Evolutionary conservation across 1,284 basidiomycete genomes (phyloP).

Genomic region (Tilletia walkeri): DNA sequence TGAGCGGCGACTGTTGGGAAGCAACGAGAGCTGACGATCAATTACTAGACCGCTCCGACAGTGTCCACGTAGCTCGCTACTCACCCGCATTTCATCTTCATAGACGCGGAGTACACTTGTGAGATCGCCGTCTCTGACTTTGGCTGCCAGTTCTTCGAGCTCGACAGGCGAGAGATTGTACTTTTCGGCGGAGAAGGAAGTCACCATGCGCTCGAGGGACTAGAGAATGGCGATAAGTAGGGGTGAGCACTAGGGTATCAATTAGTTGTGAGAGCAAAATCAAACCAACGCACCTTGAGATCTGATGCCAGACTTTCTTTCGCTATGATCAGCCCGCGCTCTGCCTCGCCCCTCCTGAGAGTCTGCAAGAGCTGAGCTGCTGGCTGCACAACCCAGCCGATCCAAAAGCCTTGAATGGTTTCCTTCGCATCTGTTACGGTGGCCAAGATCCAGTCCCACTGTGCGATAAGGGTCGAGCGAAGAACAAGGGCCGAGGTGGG

Average conservation of each 20-base stretch:
- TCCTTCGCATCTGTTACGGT: slow-evolving; percentile 67
- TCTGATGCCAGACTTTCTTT: slow-evolving; percentile 77
- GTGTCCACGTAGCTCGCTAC: slow-evolving; percentile 21
- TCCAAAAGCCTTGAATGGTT: slow-evolving; percentile 73
- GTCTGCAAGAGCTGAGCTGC: slow-evolving; percentile 79
- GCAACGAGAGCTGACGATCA: background rate
- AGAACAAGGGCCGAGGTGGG: slow-evolving; percentile 33
- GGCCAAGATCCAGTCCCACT: slow-evolving; percentile 42
- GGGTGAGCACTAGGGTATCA: too few species aligned
- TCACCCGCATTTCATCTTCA: slow-evolving; percentile 79
- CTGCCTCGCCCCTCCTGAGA: slow-evolving; percentile 72
- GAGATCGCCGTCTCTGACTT: slow-evolving; percentile 78
- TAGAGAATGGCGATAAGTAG: slow-evolving; percentile 49
- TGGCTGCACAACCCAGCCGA: slow-evolving; percentile 84
- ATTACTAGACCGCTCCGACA: background rate
- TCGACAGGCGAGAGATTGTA: slow-evolving; percentile 63
- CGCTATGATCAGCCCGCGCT: slow-evolving; percentile 66
- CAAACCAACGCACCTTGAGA: slow-evolving; percentile 55
- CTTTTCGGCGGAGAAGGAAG: slow-evolving; percentile 78
- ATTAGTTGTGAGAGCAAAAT: too few species aligned
- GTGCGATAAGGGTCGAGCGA: slow-evolving; percentile 31
- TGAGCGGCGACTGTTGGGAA: slow-evolving; percentile 65
- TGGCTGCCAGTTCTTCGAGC: slow-evolving; percentile 66
- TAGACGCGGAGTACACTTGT: slow-evolving; percentile 84
- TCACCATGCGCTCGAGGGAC: slow-evolving; percentile 89